Percentiles rank a stretch among this genome's conserved stretches.
These are phyloP conservation scores for Cryptosporidium sp. DNA, from an alignment of 169 alveolate species.

Conservation along the genomic window DNA sequence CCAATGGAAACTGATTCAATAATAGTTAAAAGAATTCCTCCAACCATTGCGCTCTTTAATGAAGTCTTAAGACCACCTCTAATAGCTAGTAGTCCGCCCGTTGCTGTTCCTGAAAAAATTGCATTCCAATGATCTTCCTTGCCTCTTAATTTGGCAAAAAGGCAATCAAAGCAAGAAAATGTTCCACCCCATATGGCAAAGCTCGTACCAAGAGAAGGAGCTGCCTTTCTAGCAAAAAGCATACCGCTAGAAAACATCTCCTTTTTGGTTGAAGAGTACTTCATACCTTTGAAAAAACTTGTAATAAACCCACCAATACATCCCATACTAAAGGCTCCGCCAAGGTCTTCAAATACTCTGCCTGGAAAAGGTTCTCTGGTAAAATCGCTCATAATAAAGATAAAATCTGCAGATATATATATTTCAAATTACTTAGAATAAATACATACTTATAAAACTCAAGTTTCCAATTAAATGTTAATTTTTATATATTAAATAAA, in stretches of 20 bases:
- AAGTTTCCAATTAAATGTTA: neutral
- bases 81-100: conserved; percentile 94
- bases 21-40: conserved; percentile 88
- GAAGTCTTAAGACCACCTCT: conserved; percentile 90
- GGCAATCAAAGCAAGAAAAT: conserved; percentile 93
- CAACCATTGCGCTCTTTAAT: conserved; percentile 90
- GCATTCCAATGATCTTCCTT: conserved; percentile 97
- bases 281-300: conserved; percentile 92
- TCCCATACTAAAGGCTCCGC: conserved; percentile 98
- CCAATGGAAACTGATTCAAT: conserved; percentile 90
- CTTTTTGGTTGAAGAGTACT: conserved; percentile 91
- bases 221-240: conserved; percentile 90
- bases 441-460: neutral
- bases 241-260: conserved; percentile 91
- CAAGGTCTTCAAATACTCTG: conserved; percentile 95
- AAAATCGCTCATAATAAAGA: conserved; percentile 83
- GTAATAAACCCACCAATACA: conserved; percentile 94
- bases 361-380: conserved; percentile 96
- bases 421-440: neutral
- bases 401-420: conserved; percentile 72
- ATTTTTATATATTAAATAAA: neutral
- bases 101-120: conserved; percentile 92
- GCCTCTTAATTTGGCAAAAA: conserved; percentile 89
- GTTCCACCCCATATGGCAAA: conserved; percentile 98
- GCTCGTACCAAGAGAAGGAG: conserved; percentile 95